Base-by-base conservation (phyloP, 2,329 filamentous ascomycete species). In the Alternaria sp. region DNA sequence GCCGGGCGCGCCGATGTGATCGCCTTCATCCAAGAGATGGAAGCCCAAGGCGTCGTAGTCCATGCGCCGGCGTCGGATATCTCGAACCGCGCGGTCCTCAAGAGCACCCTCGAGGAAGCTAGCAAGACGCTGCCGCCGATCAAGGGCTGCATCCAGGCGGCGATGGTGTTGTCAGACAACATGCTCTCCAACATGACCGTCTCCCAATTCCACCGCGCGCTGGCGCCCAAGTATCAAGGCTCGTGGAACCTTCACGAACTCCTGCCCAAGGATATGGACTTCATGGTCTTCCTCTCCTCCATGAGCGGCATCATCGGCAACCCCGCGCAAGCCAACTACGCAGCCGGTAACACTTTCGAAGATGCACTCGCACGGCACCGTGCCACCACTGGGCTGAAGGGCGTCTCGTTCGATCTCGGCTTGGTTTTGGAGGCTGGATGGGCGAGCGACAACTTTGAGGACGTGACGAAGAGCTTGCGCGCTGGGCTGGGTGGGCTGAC, bases 191-290 rank as follows among this genome's bases (percentile, higher is more conserved):
- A 62, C 43, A 62, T 62, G 60, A 46, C 60, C 14, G 47, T 25
- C 21, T 21, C 25, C 8, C 47, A 59, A 10, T 62, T 46, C 28
- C 61, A 56, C 26, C 33, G 30, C 14, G 56, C 56, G 3, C 11
- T 55, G 21, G 50, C 37, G 3, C 61, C 61, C 45, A 64, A 61
- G 26, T 37, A 55, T 59, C 37, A 41, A 55, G 20, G 66, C 51
- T 58, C 78, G 3, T 69, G 74, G 61, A 72, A 74, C 23, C 63
- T 80, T 0, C 68, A 69, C 23, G 59, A 67, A 49, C 54, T 54
- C 15, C 64, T 66, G 14, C 44, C 60, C 3, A 55, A 47, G 26
- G 57, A 58, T 21, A 41, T 64, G 44, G 63, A 68, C 43, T 73
- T 74, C 26, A 66, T 72, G 47, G 44, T 72, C 21, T 33, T 69